Evolutionary conservation across 202 grass and related monocot genomes (phyloP).

Genomic region (Eragrostis tef): DNA sequence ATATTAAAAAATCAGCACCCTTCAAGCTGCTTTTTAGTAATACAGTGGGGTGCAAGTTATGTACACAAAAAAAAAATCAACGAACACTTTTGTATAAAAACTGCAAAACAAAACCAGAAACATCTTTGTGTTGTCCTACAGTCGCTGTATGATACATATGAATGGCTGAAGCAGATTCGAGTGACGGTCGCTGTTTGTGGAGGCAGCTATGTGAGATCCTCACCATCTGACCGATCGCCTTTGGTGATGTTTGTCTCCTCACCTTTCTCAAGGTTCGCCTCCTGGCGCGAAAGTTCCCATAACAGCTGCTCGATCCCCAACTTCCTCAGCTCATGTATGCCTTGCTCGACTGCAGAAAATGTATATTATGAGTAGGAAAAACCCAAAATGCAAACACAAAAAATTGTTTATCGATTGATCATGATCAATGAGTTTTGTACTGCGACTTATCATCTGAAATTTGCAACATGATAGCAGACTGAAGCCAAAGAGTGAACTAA

Average conservation of each 20-base stretch:
- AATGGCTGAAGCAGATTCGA: not conserved
- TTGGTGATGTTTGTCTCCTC: not conserved
- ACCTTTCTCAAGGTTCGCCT: conserved; percentile 42
- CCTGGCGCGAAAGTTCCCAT: conserved; percentile 81
- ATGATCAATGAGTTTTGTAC: not conserved
- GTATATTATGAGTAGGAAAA: conserved; percentile 19
- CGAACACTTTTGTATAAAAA: conserved; percentile 24
- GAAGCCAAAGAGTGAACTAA: not conserved
- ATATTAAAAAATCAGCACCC: not conserved
- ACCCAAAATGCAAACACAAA: not conserved
- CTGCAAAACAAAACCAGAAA: conserved; percentile 39
- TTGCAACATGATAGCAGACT: not conserved
- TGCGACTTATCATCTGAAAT: not conserved
- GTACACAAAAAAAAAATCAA: conserved; percentile 39
- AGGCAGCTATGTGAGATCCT: conserved; percentile 51
- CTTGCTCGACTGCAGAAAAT: conserved; percentile 67
- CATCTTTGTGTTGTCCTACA: conserved; percentile 31
- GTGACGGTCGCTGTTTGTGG: not conserved
- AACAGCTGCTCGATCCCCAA: conserved; percentile 76
- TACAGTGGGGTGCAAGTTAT: conserved; percentile 38
- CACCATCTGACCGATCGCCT: conserved; percentile 37
- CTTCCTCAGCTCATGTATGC: conserved; percentile 71
- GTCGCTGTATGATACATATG: conserved; percentile 32
- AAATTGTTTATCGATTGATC: not conserved
- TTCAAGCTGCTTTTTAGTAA: conserved; percentile 40